Evolutionary conservation across 2,329 filamentous ascomycete species (phyloP).

Genomic region (Trichoderma koningiopsis): DNA sequence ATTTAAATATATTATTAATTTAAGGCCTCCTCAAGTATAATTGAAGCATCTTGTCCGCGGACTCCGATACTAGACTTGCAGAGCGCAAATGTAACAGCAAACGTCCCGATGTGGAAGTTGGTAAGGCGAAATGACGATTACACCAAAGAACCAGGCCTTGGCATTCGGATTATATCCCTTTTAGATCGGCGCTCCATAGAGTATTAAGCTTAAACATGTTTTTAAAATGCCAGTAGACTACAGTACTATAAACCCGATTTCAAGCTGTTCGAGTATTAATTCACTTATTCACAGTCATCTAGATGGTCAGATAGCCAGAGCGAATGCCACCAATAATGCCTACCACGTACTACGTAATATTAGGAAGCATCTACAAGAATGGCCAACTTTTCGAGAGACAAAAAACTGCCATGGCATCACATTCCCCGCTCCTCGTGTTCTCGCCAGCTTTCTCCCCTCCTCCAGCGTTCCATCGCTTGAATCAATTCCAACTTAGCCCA

Average conservation of each 20-base stretch:
- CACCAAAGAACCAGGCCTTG: background rate
- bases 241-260: background rate
- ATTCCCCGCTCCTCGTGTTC: background rate
- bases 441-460: background rate
- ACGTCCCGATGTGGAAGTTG: background rate
- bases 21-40: background rate
- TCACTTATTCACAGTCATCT: background rate
- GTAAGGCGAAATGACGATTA: background rate
- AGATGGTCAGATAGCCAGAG: background rate
- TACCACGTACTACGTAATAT: too few relatives aligned
- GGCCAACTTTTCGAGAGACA: background rate
- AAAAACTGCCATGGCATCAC: background rate
- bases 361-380: background rate
- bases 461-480: conserved; percentile 5
- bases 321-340: too few relatives aligned
- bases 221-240: background rate
- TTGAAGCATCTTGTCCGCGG: background rate
- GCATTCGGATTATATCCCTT: background rate
- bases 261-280: background rate
- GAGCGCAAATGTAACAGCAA: background rate
- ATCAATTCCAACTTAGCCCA: background rate
- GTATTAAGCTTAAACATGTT: background rate
- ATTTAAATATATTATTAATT: rapidly evolving
- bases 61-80: background rate
- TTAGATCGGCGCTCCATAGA: background rate